Conservation (phyloP, 495 filamentous ascomycete genomes). For the Talaromyces proteolyticus region DNA sequence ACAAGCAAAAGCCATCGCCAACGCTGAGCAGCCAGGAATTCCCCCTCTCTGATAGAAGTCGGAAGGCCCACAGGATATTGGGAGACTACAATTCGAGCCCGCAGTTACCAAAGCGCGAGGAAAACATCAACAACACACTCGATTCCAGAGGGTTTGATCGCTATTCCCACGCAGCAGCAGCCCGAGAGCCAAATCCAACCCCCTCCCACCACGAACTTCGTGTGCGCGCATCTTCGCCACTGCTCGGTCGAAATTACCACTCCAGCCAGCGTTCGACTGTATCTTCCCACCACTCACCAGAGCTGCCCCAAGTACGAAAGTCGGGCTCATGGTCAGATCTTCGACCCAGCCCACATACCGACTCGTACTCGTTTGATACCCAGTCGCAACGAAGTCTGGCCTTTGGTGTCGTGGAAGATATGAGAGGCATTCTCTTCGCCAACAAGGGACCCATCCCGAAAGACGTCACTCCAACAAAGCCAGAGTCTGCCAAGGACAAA, state of each 20-base stretch:
- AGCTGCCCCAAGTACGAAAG: constrained; percentile 12
- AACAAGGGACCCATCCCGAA: neutral
- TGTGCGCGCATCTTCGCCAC: constrained; percentile 38
- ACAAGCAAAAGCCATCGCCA: neutral
- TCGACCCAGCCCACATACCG: neutral
- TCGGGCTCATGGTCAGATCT: constrained; percentile 32
- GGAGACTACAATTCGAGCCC: neutral
- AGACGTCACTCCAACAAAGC: neutral
- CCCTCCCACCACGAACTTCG: constrained; percentile 26
- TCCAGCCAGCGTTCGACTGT: constrained; percentile 14
- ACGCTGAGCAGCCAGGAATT: neutral
- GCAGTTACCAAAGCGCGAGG: neutral
- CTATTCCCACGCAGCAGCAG: neutral
- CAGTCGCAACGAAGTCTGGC: constrained; percentile 5
- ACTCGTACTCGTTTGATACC: constrained; percentile 5
- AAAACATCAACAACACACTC: neutral
- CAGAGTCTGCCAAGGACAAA: neutral
- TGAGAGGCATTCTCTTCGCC: constrained; percentile 2
- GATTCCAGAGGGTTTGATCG: neutral
- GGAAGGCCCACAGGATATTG: neutral
- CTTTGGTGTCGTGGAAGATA: constrained; percentile 6
- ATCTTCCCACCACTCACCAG: constrained; percentile 21
- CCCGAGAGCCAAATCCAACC: constrained; percentile 3
- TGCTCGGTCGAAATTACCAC: constrained; percentile 32
- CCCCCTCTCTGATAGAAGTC: neutral